A percentile compares a stretch with the other conserved stretches of the same genome.
Conservation (phyloP, 805 yeast genomes). For the Zygosaccharomyces bailii region DNA sequence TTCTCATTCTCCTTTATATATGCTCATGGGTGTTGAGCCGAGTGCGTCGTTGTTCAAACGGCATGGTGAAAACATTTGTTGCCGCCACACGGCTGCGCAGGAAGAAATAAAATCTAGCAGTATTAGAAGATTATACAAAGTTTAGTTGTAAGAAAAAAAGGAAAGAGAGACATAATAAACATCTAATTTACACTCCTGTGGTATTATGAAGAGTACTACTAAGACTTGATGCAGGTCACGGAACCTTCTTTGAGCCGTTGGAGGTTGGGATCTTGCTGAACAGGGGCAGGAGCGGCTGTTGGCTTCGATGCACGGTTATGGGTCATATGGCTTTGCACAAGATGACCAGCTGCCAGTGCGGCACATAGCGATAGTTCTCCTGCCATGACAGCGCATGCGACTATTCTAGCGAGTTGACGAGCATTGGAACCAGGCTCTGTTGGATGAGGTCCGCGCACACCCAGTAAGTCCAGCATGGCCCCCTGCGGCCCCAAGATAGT, state of each 20-base stretch:
- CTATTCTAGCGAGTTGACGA: conserved; percentile 83
- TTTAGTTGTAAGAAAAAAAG: background rate
- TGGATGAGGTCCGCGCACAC: conserved; percentile 94
- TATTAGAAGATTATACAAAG: background rate
- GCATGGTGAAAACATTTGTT: background rate
- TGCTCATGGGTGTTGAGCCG: background rate
- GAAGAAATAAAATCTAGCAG: background rate
- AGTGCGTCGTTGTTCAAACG: background rate
- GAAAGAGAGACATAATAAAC: background rate
- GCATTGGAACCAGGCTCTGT: conserved; percentile 93
- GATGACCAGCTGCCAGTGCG: conserved; percentile 97
- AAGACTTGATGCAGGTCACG: conserved; percentile 68
- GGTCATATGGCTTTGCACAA: conserved; percentile 95
- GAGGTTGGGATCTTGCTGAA: conserved; percentile 38
- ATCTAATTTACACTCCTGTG: background rate
- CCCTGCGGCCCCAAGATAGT: conserved; percentile 96
- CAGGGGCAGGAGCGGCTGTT: conserved; percentile 30
- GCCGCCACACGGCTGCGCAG: conserved; percentile 1
- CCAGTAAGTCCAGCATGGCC: conserved; percentile 89
- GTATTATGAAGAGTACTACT: conserved; percentile 11
- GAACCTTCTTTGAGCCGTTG: conserved; percentile 65
- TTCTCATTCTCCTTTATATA: background rate
- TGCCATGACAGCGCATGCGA: conserved; percentile 92
- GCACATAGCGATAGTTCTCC: conserved; percentile 93
- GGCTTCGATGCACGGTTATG: conserved; percentile 67